phyloP scores from a whole-genome alignment of 2,329 filamentous ascomycete species.

The Sclerotinia subarctica region DNA sequence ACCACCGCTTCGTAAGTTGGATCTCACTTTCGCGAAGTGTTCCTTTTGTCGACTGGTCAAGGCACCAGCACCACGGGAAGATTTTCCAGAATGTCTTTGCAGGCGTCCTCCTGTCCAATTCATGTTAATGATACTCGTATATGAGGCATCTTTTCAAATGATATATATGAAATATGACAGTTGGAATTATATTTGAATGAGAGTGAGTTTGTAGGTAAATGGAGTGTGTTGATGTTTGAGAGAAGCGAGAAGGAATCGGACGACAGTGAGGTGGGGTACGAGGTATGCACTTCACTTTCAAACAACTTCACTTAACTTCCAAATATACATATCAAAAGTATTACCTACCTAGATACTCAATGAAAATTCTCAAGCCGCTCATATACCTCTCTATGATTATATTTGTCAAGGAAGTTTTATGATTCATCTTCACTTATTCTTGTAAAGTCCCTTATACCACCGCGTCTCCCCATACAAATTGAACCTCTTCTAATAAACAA shows the following conservation, averaged over 20 bases:
- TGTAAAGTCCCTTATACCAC: no score
- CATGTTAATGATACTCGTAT: conserved; percentile 39
- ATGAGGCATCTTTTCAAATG: not conserved
- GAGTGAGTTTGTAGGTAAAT: not conserved
- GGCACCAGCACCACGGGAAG: conserved; percentile 32
- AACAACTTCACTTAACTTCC: not conserved
- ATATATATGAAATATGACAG: not conserved
- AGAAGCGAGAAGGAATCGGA: not conserved
- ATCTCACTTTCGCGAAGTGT: conserved; percentile 47
- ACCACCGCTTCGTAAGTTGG: conserved; percentile 35
- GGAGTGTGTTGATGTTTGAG: not conserved
- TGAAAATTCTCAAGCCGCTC: no score
- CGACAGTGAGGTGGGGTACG: not conserved
- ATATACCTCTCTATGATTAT: no score
- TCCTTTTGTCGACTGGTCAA: conserved; percentile 43
- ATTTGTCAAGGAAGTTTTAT: no score
- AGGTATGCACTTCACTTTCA: not conserved
- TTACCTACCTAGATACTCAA: no score
- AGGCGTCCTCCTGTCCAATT: conserved; percentile 51
- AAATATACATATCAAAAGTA: not conserved
- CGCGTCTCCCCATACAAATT: no score
- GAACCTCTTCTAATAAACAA: no score
- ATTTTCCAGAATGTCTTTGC: conserved; percentile 42
- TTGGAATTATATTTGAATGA: not conserved
- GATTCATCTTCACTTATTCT: no score